These are phyloP conservation scores for Trapa bicornis DNA, from an alignment of 345 rosid genomes.

Conservation along the genomic window DNA sequence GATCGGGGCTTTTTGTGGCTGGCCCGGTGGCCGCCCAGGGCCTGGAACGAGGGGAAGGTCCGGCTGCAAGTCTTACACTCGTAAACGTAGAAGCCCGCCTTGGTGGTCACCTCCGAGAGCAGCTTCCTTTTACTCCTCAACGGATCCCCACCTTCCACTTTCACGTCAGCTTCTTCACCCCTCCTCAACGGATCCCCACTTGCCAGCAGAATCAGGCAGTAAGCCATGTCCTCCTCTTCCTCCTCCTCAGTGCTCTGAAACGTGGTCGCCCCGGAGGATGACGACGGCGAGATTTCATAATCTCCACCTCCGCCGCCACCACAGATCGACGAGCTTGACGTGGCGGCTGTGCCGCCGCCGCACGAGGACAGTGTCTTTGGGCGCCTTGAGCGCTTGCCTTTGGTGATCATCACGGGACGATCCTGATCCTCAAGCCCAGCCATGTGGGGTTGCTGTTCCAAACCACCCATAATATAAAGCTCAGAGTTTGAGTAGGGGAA, in stretches of 20 bases:
- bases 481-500: not conserved
- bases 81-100: conserved; percentile 46
- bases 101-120: conserved; percentile 13
- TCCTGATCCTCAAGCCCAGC: conserved; percentile 17
- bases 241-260: conserved; percentile 55
- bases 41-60: conserved; percentile 81
- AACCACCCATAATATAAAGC: not conserved
- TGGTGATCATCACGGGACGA: conserved; percentile 23
- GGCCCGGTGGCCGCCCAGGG: conserved; percentile 92
- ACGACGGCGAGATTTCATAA: conserved; percentile 8
- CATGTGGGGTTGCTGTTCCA: not conserved
- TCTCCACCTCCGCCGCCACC: conserved; percentile 10
- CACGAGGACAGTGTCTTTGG: conserved; percentile 43
- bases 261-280: conserved; percentile 7
- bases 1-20: conserved; percentile 57
- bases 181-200: conserved; percentile 23
- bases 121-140: conserved; percentile 17
- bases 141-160: not conserved
- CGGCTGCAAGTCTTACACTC: conserved; percentile 91
- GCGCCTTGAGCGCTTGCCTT: conserved; percentile 79
- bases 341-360: conserved; percentile 10
- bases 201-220: conserved; percentile 75
- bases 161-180: not conserved
- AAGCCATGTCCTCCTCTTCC: conserved; percentile 89
- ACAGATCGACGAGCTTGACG: conserved; percentile 46